Evolutionary conservation across 164 flowering plant genomes (phyloP), one percentile per base, ranked within the genome.

Genomic region (Stephania japonica): DNA sequence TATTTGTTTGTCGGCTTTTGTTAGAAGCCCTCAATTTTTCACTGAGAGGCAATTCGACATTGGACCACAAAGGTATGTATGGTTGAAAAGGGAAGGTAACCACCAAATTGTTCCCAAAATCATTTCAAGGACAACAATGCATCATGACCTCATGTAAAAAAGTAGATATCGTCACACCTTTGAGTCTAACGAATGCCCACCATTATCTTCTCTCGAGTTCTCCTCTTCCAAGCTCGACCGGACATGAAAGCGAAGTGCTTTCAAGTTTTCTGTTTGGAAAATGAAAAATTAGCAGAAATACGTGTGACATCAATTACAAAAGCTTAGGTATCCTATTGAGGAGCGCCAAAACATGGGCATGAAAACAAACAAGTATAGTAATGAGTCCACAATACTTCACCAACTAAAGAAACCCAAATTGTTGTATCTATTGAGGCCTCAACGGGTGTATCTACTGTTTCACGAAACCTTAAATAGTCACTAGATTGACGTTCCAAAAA

Each of bases 161-260:
- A 32, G 38, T 32, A 32, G 38, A 32, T 32, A 32, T 4, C 38
- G 10, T 47, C 53, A 9, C 53, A 47, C 83, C 87, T 78, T 79
- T 42, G 77, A 70, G 61, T 80, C 78, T 41, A 79, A 70, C 63
- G 87, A 81, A 44, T 71, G 64, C 26, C 76, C 84, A 42, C 84
- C 65, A 81, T 70, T 76, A 38, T 65, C 81, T 6, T 76, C 23
- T 44, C 65, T 63, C 49, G 62, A 65, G 75, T 76, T 83, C 72
- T 80, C 83, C 75, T 84, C 76, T 64, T 87, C 88, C 80, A 85
- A 77, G 79, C 84, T 81, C 49, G 83, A 84, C 73, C 77, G 88
- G 38, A 85, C 76, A 61, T 56, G 83, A 75, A 80, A 23, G 59
- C 79, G 75, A 65, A 70, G 79, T 41, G 77, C 38, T 80, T 76